Conservation (phyloP, 805 yeast species). For the Wickerhamomyces queroliae region DNA sequence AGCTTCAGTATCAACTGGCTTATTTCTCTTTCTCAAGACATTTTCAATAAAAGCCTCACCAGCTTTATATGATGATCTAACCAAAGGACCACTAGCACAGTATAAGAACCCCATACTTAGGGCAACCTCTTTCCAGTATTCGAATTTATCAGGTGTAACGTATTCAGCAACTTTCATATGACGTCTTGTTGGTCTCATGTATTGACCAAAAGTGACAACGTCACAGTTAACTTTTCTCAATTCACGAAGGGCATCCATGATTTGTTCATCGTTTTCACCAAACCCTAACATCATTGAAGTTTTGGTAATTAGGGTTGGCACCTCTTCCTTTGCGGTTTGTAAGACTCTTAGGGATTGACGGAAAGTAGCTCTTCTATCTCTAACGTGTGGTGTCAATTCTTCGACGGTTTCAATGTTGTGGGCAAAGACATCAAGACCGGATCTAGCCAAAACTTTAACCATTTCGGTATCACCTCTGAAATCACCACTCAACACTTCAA, state of each 20-base stretch:
- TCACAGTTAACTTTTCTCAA: constrained; percentile 76
- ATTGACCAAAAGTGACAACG: constrained; percentile 97
- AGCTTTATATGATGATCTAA: constrained; percentile 94
- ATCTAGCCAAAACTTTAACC: constrained; percentile 73
- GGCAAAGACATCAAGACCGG: constrained; percentile 94
- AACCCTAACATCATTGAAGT: constrained; percentile 95
- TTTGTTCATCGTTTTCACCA: constrained; percentile 92
- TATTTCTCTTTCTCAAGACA: constrained; percentile 67
- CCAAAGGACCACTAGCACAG: constrained; percentile 97
- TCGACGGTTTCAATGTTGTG: constrained; percentile 97
- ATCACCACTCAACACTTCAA: constrained; percentile 93
- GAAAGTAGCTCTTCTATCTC: constrained; percentile 96
- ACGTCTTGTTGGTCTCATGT: constrained; percentile 97
- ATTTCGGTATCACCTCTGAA: constrained; percentile 84
- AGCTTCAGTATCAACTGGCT: background rate
- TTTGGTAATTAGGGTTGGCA: constrained; percentile 76
- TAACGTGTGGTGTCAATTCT: constrained; percentile 85
- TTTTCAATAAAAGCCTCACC: constrained; percentile 98
- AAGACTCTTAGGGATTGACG: constrained; percentile 80
- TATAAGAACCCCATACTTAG: constrained; percentile 86
- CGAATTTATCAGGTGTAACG: constrained; percentile 89
- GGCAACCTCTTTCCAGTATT: constrained; percentile 86
- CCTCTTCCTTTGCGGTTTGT: constrained; percentile 71
- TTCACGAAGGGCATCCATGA: constrained; percentile 68
- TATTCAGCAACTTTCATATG: constrained; percentile 98